Percentiles rank a stretch among this genome's conserved stretches.
Evolutionary conservation across 257 asterid genomes (phyloP).

Genomic region (Nicotiana tomentosiformis): DNA sequence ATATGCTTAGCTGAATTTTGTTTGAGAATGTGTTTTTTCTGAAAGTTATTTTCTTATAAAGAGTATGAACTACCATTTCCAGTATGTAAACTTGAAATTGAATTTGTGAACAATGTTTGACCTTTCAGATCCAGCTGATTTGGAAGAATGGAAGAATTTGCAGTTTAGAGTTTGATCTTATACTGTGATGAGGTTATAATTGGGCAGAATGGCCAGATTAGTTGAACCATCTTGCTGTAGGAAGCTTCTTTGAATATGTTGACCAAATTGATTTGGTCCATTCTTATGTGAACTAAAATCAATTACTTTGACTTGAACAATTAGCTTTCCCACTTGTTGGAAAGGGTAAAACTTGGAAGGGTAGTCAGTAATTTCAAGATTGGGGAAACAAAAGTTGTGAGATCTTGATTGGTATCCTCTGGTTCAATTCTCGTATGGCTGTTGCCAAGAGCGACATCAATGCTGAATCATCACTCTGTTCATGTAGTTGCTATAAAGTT

Average conservation of each 20-base stretch:
- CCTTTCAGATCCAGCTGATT: slow-evolving; percentile 42
- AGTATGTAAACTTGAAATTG: slow-evolving; percentile 8
- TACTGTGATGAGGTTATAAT: slow-evolving; percentile 12
- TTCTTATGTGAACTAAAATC: slow-evolving; percentile 12
- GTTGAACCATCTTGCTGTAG: slow-evolving; percentile 2
- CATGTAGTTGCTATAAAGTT: slow-evolving; percentile 44
- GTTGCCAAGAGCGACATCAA: slow-evolving; percentile 57
- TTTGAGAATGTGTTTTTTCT: not conserved
- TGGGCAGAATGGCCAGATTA: slow-evolving; percentile 1
- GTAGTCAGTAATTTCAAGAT: not conserved
- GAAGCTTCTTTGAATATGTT: slow-evolving; percentile 24
- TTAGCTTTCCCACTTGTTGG: slow-evolving; percentile 6
- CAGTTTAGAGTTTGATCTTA: slow-evolving; percentile 16
- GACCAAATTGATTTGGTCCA: slow-evolving; percentile 19
- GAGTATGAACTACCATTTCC: not conserved
- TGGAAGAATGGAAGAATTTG: slow-evolving; percentile 25
- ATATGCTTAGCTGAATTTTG: not conserved
- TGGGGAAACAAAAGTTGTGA: slow-evolving; percentile 7
- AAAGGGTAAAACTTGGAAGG: not conserved
- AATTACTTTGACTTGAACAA: slow-evolving; percentile 28
- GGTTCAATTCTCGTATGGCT: slow-evolving; percentile 53
- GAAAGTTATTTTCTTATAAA: not conserved
- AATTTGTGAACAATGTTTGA: slow-evolving; percentile 2
- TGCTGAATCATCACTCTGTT: slow-evolving; percentile 25
- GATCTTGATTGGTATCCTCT: slow-evolving; percentile 18